Conservation (phyloP, 306 rosid genomes). For the Spatholobus suberectus region DNA sequence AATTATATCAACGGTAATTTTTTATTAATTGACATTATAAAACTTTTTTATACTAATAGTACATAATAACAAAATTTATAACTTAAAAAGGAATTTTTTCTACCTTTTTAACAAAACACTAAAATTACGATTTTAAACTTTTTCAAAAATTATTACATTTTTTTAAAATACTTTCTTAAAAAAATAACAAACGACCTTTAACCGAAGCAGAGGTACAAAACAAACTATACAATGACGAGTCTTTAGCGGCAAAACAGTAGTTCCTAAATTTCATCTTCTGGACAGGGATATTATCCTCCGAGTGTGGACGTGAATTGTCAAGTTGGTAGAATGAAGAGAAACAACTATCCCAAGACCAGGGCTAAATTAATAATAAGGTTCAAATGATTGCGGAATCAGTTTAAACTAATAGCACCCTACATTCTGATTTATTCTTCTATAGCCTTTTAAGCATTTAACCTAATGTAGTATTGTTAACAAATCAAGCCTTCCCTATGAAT, state of each 20-base stretch:
- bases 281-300: not conserved
- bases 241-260: not conserved
- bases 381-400: not conserved
- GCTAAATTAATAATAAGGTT: not conserved
- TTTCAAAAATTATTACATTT: too few relatives aligned
- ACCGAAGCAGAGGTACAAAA: not conserved
- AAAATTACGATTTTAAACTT: too few relatives aligned
- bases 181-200: too few relatives aligned
- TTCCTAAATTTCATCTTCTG: not conserved
- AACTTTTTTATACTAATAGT: too few relatives aligned
- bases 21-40: too few relatives aligned
- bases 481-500: conserved; percentile 23
- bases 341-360: not conserved
- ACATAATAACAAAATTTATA: too few relatives aligned
- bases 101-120: too few relatives aligned
- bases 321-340: not conserved
- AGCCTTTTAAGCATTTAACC: conserved; percentile 5
- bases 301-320: not conserved
- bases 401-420: conserved; percentile 2
- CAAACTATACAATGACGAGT: not conserved
- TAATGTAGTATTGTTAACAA: conserved; percentile 5
- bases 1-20: too few relatives aligned
- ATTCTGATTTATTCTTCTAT: conserved; percentile 10
- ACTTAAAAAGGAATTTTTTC: too few relatives aligned
- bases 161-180: too few relatives aligned